A percentile compares a stretch with the other conserved stretches of the same genome.
Evolutionary conservation across 768 basidiomycete genomes (phyloP).

Genomic region (Phylloporus rhodoxanthus): DNA sequence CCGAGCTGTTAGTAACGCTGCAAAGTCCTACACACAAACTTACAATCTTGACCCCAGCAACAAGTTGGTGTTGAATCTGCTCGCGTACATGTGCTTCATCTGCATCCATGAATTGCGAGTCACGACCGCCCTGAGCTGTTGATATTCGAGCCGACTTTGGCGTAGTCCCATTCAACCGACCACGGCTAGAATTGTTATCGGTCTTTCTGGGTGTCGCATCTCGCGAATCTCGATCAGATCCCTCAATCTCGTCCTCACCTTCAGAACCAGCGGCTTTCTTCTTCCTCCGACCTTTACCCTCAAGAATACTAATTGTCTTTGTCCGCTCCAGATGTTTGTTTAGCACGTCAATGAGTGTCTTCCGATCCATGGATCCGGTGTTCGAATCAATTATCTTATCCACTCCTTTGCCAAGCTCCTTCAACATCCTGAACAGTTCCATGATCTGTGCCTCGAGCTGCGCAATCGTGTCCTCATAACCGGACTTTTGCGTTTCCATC

Average conservation of each 20-base stretch:
- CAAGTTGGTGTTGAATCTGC: slow-evolving; percentile 82
- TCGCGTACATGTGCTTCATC: slow-evolving; percentile 78
- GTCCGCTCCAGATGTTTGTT: slow-evolving; percentile 78
- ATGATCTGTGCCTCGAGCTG: slow-evolving; percentile 90
- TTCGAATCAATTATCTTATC: slow-evolving; percentile 66
- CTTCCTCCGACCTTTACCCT: slow-evolving; percentile 50
- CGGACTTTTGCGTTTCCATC: slow-evolving; percentile 66
- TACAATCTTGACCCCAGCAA: slow-evolving; percentile 68
- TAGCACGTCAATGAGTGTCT: slow-evolving; percentile 70
- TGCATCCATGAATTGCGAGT: slow-evolving; percentile 86
- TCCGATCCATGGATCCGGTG: slow-evolving; percentile 64
- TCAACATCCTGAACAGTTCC: slow-evolving; percentile 92
- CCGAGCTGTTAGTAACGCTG: slow-evolving; percentile 11
- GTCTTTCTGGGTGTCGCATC: slow-evolving; percentile 57
- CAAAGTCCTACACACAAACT: slow-evolving; percentile 19
- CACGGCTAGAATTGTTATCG: slow-evolving; percentile 31
- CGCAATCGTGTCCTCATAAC: slow-evolving; percentile 80
- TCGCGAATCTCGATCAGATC: slow-evolving; percentile 43
- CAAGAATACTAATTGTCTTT: slow-evolving; percentile 80
- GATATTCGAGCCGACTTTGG: slow-evolving; percentile 35
- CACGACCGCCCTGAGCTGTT: slow-evolving; percentile 44
- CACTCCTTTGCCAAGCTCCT: slow-evolving; percentile 72
- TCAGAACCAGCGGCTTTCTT: slow-evolving; percentile 29
- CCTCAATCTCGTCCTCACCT: slow-evolving; percentile 30
- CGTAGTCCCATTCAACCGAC: slow-evolving; percentile 23